Evolutionary conservation across 306 rosid species (phyloP), one percentile per base, ranked within the genome.

Genomic region (Fragaria nilgerrensis): DNA sequence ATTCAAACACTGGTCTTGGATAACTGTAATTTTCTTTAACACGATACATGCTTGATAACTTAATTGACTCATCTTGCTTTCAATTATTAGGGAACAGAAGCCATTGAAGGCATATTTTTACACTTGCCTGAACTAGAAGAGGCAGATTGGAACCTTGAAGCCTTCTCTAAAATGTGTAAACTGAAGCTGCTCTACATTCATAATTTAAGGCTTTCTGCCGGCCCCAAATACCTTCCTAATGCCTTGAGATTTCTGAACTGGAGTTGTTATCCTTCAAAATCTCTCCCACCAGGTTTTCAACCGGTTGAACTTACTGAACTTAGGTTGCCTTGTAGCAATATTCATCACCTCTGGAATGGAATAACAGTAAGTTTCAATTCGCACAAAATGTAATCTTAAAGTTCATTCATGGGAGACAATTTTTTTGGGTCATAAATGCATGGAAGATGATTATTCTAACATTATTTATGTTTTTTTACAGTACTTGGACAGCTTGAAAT

Each of bases 401-500:
- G 4, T 55, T 55, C 22, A 20, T 6, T 27, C 27, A 20, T 6
- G 32, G 32, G 2, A 29, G 32, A 29, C 0, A 29, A 29, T 29
- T 29, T 29, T 29, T 29, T 29, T 29, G 2, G 32, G 32, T 29
- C 32, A 29, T 2, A 29, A 29, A 29, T 2, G 32, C 32, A 44
- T 43, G 45, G 32, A 56, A 20, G 63, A 1, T 56, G 12, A 56
- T 56, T 2, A 2, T 19, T 53, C 25, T 53, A 3, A 15, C 63
- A 56, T 56, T 56, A 4, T 56, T 22, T 3, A 32, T 5, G 13
- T 32, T 17, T 52, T 80, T 1, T n/a, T 7, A 53, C 78, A 79
- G 82, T 5, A 10, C 49, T 73, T 79, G 43, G 69, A 15, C 47
- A 59, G 53, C 34, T 48, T 79, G 41, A 79, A 73, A 48, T 73